Evolutionary conservation across 2,329 filamentous ascomycete genomes (phyloP).

Genomic region (Calonectria naviculata): DNA sequence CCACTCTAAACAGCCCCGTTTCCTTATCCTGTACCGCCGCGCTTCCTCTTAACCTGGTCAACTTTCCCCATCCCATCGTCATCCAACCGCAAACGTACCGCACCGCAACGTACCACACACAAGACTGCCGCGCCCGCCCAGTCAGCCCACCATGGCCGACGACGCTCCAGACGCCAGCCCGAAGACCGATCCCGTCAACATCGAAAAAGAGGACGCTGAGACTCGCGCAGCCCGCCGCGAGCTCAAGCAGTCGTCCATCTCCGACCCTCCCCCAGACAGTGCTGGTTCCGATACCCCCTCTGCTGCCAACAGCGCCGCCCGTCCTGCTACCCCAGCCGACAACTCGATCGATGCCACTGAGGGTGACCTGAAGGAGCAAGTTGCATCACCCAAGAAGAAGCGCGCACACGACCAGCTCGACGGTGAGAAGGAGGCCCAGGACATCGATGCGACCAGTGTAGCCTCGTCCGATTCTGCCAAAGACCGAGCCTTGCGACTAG

Average conservation of each 20-base stretch:
- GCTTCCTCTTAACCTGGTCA: conserved; percentile 3
- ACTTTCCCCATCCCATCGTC: conserved; percentile 16
- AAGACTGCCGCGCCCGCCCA: conserved; percentile 25
- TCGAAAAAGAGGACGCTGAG: conserved; percentile 68
- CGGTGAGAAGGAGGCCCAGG: conserved; percentile 54
- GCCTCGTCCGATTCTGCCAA: conserved; percentile 58
- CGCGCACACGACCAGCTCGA: conserved; percentile 70
- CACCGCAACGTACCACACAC: conserved; percentile 7
- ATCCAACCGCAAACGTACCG: conserved; percentile 7
- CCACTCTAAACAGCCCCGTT: conserved; percentile 14
- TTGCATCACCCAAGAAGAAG: conserved; percentile 75
- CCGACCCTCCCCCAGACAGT: conserved; percentile 52
- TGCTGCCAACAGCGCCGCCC: conserved; percentile 38
- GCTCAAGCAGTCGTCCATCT: conserved; percentile 73
- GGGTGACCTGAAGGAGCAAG: conserved; percentile 57
- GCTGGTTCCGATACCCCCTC: conserved; percentile 30
- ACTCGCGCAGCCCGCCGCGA: conserved; percentile 73
- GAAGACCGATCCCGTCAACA: conserved; percentile 45
- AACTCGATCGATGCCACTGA: conserved; percentile 43
- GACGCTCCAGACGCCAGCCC: conserved; percentile 55
- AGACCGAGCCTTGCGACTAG: conserved; percentile 57
- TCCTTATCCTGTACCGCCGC: conserved; percentile 14
- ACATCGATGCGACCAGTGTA: conserved; percentile 56
- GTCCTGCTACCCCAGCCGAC: conserved; percentile 48
- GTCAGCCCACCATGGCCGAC: conserved; percentile 54